Evolutionary conservation across 495 filamentous ascomycete genomes (phyloP).

Genomic region (Aspergillus ellipticus): DNA sequence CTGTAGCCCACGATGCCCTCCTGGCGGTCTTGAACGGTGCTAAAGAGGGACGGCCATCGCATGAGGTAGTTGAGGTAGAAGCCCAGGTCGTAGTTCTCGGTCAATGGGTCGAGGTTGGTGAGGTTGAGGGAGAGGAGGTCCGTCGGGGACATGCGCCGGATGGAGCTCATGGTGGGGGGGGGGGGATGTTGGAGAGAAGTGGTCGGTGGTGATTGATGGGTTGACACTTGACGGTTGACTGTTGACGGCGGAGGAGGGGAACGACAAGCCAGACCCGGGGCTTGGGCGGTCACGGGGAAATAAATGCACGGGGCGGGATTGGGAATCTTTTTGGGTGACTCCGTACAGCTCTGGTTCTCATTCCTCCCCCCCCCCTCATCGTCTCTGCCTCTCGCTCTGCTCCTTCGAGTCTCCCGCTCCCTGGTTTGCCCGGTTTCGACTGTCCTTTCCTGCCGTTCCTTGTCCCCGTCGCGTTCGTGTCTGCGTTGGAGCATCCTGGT

Average conservation of each 20-base stretch:
- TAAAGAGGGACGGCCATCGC: slow-evolving; percentile 92
- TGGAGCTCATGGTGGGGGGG: slow-evolving; percentile 55
- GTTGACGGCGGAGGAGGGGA: slow-evolving; percentile 5
- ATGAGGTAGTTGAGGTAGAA: slow-evolving; percentile 96
- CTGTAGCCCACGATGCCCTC: slow-evolving; percentile 92
- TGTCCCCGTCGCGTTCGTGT: background rate
- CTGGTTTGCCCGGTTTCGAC: background rate
- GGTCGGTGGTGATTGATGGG: background rate
- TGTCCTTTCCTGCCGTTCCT: background rate
- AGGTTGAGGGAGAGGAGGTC: slow-evolving; percentile 82
- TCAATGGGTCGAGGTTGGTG: slow-evolving; percentile 84
- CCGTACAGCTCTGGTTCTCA: background rate
- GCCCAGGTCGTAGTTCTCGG: slow-evolving; percentile 90
- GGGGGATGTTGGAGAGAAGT: background rate
- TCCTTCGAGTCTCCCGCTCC: background rate
- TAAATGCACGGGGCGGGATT: background rate
- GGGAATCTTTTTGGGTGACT: background rate
- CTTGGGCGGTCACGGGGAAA: slow-evolving; percentile 25
- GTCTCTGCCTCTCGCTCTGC: background rate
- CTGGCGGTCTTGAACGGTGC: slow-evolving; percentile 72
- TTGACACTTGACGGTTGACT: too few relatives aligned
- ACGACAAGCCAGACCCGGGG: slow-evolving; percentile 14
- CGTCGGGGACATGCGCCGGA: slow-evolving; percentile 64
- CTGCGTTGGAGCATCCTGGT: slow-evolving; percentile 14
- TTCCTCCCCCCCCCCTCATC: background rate